Evolutionary conservation across 2,329 filamentous ascomycete genomes (phyloP), one percentile per base, ranked within the genome.

Genomic region (Aureobasidium melanogenum): DNA sequence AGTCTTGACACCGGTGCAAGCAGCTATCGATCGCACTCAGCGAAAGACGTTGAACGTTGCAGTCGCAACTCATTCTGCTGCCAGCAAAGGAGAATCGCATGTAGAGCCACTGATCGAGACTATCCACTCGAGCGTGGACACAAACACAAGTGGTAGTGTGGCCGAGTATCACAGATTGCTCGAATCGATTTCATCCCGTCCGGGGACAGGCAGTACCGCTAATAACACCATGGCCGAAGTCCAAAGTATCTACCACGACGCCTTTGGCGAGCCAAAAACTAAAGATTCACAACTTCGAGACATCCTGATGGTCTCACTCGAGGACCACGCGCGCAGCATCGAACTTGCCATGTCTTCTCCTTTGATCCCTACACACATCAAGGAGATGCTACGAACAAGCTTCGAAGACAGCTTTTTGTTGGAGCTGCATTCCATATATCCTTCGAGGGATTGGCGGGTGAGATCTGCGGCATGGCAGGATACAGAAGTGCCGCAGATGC

Each of bases 41-140:
- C 85, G 92, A 63, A 97, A 97, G 78, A 96, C 93, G 0, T 84
- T 89, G 62, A 93, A 97, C 74, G 84, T 97, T 77, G 79, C 84
- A 1, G 75, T 87, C 71, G 85, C 86, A 54, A 80, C 93, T 9
- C 76, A 80, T 0, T 86, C 89, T 24, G 88, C 88, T 5, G 56
- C 65, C 8, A 67, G 62, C 41, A 69, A 69, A 17, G 89, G 93
- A 61, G 85, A 90, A 38, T 83, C 86, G 9, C 83, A 84, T 46
- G 82, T 87, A 17, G 82, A 84, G 44, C 78, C 85, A 48, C 79
- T 97, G 36, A 82, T 90, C 0, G 89, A 94, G 67, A 87, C 89
- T 12, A 79, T 96, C 32, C 83, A 85, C 67, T 82, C 91, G 61
- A 89, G 91, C 7, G 86, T 96, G 28, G 89, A 91, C 64, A 81